phyloP scores from a whole-genome alignment of 2,329 filamentous ascomycete genomes.

The Knufia petricola region DNA sequence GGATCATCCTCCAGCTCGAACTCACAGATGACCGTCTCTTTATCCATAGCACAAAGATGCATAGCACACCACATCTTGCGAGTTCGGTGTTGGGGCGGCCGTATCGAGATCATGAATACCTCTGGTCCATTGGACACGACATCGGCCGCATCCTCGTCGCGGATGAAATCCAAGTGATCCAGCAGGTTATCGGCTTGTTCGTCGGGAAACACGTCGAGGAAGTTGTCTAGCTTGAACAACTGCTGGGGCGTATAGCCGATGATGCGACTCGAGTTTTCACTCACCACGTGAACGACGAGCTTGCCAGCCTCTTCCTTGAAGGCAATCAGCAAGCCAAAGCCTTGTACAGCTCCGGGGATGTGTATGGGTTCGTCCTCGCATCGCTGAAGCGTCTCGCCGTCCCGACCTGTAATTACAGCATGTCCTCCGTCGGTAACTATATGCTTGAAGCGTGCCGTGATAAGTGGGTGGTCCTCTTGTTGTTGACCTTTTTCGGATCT shows the following conservation, averaged over 20 bases:
- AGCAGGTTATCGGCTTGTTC: constrained; percentile 76
- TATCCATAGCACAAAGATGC: constrained; percentile 60
- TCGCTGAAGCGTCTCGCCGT: constrained; percentile 60
- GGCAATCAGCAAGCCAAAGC: constrained; percentile 68
- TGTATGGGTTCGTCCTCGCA: constrained; percentile 92
- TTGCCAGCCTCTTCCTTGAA: constrained; percentile 64
- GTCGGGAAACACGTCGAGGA: constrained; percentile 73
- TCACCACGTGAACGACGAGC: constrained; percentile 62
- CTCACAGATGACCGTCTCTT: constrained; percentile 70
- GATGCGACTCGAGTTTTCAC: constrained; percentile 67
- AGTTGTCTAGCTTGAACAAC: constrained; percentile 63
- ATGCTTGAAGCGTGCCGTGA: constrained; percentile 71
- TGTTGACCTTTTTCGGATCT: neutral
- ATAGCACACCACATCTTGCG: constrained; percentile 80
- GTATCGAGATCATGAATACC: constrained; percentile 70
- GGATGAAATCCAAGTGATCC: constrained; percentile 80
- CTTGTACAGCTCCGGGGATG: constrained; percentile 70
- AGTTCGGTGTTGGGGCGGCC: constrained; percentile 44
- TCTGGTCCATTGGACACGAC: constrained; percentile 68
- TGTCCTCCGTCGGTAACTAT: constrained; percentile 67
- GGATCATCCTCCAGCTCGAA: constrained; percentile 77
- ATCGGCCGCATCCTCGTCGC: constrained; percentile 65
- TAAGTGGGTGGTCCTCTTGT: constrained; percentile 30
- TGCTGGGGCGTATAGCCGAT: constrained; percentile 69
- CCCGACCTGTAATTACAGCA: constrained; percentile 69